These are phyloP conservation scores for Paramyrothecium roridum DNA, from an alignment of 2,329 filamentous ascomycete genomes.

Conservation along the genomic window DNA sequence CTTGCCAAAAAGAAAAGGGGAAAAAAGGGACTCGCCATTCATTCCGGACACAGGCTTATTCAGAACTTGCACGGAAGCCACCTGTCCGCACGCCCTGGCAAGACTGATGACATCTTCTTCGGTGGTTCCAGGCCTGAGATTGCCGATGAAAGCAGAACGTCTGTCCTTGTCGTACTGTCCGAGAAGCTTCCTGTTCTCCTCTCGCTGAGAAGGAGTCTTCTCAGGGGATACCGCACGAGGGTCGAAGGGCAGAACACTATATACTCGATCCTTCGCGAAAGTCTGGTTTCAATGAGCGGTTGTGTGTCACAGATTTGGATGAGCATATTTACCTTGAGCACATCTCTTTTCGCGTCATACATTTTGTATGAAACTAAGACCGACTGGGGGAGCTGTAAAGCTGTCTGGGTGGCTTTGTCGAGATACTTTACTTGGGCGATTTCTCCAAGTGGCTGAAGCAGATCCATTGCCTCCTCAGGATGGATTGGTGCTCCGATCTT, in stretches of 20 bases:
- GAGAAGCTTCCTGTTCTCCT: conserved; percentile 6
- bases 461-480: conserved; percentile 37
- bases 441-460: conserved; percentile 42
- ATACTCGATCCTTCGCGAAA: conserved; percentile 16
- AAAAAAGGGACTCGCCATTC: conserved; percentile 9
- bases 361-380: conserved; percentile 47
- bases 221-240: neutral
- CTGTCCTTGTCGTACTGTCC: conserved; percentile 38
- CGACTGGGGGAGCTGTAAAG: conserved; percentile 30
- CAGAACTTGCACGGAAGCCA: conserved; percentile 24
- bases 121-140: conserved; percentile 34
- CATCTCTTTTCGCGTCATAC: conserved; percentile 49
- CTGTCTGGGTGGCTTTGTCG: conserved; percentile 23
- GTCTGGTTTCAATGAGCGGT: conserved; percentile 6
- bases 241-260: neutral
- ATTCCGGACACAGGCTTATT: conserved; percentile 16
- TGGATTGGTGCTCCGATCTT: conserved; percentile 29
- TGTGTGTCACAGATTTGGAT: too few species aligned
- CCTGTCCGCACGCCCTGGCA: conserved; percentile 33
- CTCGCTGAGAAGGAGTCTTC: conserved; percentile 1
- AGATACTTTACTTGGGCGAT: conserved; percentile 37
- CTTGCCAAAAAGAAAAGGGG: neutral
- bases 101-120: conserved; percentile 32
- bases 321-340: conserved; percentile 39
- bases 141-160: conserved; percentile 46